These are phyloP conservation scores for Ehretia macrophylla DNA, from an alignment of 257 asterid species.

Conservation along the genomic window DNA sequence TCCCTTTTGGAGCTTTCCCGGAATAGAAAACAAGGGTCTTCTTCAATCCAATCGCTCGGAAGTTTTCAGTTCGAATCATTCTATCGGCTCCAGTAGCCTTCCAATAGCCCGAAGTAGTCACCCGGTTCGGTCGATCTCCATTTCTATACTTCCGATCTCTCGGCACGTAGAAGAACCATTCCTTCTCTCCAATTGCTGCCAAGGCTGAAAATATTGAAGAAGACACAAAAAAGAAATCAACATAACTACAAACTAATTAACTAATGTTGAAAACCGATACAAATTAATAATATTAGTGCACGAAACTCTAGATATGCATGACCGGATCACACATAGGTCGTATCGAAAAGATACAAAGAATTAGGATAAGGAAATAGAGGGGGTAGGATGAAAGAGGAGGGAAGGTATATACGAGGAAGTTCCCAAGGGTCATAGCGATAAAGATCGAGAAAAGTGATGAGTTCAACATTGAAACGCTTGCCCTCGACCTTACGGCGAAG, in stretches of 20 bases:
- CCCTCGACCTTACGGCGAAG: constrained; percentile 99
- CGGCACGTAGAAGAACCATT: constrained; percentile 96
- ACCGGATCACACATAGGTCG: no score
- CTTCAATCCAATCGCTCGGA: constrained; percentile 74
- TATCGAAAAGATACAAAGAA: no score
- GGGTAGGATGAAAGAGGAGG: no score
- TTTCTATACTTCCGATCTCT: constrained; percentile 87
- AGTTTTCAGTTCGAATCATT: constrained; percentile 69
- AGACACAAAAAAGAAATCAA: not conserved
- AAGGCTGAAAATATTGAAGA: constrained; percentile 35
- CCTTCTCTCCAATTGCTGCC: constrained; percentile 99
- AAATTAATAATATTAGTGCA: not conserved
- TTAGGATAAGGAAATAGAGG: no score
- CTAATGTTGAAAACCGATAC: no score
- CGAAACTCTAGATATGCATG: no score
- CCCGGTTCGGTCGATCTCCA: constrained; percentile 95
- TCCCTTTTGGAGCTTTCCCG: constrained; percentile 95
- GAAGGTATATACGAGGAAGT: constrained; percentile 62
- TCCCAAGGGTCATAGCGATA: constrained; percentile 99
- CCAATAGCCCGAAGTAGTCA: constrained; percentile 98
- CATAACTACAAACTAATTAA: not conserved
- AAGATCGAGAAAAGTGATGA: constrained; percentile 90
- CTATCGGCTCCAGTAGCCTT: constrained; percentile 97
- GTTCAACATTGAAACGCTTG: constrained; percentile 92
- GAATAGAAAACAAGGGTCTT: constrained; percentile 98